A percentile compares a stretch with the other conserved stretches of the same genome.
phyloP scores from a whole-genome alignment of 2,329 filamentous ascomycete genomes.

The Colletotrichum caudatum region DNA sequence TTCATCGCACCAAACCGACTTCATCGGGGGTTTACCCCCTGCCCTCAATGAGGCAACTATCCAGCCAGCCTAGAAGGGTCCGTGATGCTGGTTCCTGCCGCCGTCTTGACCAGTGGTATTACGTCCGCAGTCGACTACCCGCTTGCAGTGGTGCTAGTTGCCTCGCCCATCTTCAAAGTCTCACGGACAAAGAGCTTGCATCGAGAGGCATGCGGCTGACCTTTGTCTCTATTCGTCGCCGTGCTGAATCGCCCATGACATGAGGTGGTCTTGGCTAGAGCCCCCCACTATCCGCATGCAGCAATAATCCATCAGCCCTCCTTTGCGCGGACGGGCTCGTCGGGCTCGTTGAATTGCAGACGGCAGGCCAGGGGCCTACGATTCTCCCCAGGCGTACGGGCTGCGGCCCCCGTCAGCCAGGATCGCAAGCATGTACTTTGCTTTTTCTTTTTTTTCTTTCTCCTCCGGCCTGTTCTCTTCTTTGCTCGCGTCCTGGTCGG shows the following conservation, averaged over 20 bases:
- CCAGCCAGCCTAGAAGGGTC: constrained; percentile 8
- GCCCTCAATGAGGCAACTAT: neutral
- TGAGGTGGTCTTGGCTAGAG: constrained; percentile 32
- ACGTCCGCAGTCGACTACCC: constrained; percentile 20
- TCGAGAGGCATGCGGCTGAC: constrained; percentile 32
- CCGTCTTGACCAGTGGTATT: neutral
- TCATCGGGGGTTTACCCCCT: neutral
- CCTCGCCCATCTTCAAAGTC: constrained; percentile 1
- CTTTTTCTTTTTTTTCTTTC: neutral
- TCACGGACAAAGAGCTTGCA: constrained; percentile 19
- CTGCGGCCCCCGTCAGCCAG: constrained; percentile 27
- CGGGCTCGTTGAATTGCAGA: constrained; percentile 31
- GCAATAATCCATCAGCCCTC: constrained; percentile 23
- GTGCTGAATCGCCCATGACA: constrained; percentile 29
- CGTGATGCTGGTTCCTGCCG: neutral
- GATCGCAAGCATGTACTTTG: constrained; percentile 24
- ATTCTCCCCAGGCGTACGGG: constrained; percentile 22
- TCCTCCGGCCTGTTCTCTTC: neutral
- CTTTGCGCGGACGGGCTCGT: constrained; percentile 23
- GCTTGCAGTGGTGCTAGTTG: constrained; percentile 24
- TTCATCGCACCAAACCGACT: neutral
- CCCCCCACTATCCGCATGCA: constrained; percentile 34
- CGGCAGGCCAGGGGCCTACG: constrained; percentile 10
- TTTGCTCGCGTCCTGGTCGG: neutral
- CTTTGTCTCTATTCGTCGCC: constrained; percentile 38